Evolutionary conservation across 768 basidiomycete genomes (phyloP).

Genomic region (Pholiota molesta): DNA sequence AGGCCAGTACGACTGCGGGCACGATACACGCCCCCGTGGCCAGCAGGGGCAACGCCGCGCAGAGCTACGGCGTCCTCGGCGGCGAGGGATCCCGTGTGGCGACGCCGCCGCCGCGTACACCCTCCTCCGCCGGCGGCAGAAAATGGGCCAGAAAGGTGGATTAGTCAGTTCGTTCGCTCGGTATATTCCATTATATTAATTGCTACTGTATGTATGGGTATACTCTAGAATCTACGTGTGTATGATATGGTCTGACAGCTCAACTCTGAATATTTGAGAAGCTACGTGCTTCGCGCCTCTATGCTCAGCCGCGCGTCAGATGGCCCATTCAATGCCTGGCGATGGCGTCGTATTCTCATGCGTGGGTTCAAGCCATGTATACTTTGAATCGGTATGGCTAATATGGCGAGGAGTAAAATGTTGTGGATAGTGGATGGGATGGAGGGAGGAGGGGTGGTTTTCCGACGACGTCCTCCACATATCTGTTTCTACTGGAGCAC

Average conservation of each 20-base stretch:
- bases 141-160: constrained; percentile 80
- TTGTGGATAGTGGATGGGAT: too few relatives aligned
- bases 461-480: too few relatives aligned
- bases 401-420: too few relatives aligned
- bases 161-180: constrained; percentile 33
- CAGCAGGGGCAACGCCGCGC: constrained; percentile 9
- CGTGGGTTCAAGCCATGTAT: too few relatives aligned
- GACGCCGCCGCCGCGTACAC: constrained; percentile 44
- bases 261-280: too few relatives aligned
- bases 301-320: too few relatives aligned
- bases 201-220: background rate
- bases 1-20: background rate
- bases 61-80: constrained; percentile 2
- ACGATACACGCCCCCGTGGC: constrained; percentile 4
- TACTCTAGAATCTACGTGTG: background rate
- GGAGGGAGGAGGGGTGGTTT: too few relatives aligned
- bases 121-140: constrained; percentile 54
- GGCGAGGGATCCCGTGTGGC: constrained; percentile 30
- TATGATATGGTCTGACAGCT: background rate
- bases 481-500: too few relatives aligned
- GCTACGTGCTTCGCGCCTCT: too few relatives aligned
- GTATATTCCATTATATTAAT: background rate
- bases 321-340: too few relatives aligned
- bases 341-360: too few relatives aligned
- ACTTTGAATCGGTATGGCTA: too few relatives aligned